These are phyloP conservation scores for Fomitopsis serialis DNA, from an alignment of 768 basidiomycete genomes.

Conservation along the genomic window DNA sequence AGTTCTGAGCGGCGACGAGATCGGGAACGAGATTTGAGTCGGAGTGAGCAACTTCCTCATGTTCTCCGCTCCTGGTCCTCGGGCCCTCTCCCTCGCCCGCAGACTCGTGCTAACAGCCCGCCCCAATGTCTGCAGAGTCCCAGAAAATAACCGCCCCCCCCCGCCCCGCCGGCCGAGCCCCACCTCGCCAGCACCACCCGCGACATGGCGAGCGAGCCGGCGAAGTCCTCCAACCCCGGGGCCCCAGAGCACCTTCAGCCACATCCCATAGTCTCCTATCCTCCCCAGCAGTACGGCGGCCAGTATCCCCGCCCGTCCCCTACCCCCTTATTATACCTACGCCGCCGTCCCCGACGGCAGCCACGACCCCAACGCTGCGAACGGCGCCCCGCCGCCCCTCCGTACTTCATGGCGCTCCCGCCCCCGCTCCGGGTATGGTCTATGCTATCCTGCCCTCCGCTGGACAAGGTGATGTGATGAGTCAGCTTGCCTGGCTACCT, in stretches of 20 bases:
- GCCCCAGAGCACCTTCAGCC: conserved; percentile 13
- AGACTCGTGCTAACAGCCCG: conserved; percentile 6
- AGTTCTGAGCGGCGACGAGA: conserved; percentile 27
- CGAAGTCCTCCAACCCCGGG: conserved; percentile 13
- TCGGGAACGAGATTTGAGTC: conserved; percentile 26
- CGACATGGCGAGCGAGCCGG: conserved; percentile 17
- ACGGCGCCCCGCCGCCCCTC: conserved; percentile 27
- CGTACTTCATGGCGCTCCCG: conserved; percentile 32
- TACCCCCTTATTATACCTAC: conserved; percentile 24
- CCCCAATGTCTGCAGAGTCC: conserved; percentile 12
- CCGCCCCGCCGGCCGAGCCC: neutral
- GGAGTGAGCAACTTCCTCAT: conserved; percentile 23
- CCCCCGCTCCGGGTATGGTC: conserved; percentile 38
- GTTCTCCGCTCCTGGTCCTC: conserved; percentile 19
- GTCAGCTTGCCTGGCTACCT: neutral
- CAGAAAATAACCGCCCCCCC: neutral
- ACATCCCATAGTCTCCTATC: conserved; percentile 11
- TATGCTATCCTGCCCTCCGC: conserved; percentile 38
- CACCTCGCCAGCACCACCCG: neutral
- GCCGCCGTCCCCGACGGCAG: conserved; percentile 21
- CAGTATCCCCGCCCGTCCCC: conserved; percentile 20
- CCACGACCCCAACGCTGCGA: conserved; percentile 28
- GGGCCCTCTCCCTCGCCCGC: neutral
- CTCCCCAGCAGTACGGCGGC: conserved; percentile 20
- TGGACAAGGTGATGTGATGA: conserved; percentile 28